phyloP scores from a whole-genome alignment of 2,329 filamentous ascomycete species.

The Colletotrichum sp. region DNA sequence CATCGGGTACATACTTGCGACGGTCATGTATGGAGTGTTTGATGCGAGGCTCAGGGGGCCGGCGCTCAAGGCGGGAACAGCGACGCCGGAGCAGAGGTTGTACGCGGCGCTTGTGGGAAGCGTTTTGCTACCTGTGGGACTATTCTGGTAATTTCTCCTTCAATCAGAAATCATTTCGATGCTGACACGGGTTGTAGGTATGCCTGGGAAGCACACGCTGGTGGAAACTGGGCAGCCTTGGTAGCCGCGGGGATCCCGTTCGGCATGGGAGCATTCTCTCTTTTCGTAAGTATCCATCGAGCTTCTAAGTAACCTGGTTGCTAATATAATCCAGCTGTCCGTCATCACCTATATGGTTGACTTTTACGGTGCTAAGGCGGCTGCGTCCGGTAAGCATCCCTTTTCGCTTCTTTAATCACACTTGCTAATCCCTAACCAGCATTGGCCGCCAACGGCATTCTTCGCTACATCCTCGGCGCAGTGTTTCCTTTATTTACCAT shows the following conservation, averaged over 20 bases:
- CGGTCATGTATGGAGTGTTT: constrained; percentile 2
- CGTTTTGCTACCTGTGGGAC: constrained; percentile 11
- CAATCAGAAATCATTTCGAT: no score
- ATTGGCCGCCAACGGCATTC: constrained; percentile 46
- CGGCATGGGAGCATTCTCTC: neutral
- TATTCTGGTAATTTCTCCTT: no score
- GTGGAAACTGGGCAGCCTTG: constrained; percentile 22
- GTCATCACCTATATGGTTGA: constrained; percentile 25
- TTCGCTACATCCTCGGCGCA: constrained; percentile 44
- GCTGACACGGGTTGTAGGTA: constrained; percentile 1
- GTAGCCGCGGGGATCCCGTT: constrained; percentile 23
- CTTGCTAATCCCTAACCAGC: neutral
- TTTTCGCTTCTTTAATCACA: no score
- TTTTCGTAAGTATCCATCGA: neutral
- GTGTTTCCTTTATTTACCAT: constrained; percentile 50
- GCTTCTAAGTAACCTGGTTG: accelerated
- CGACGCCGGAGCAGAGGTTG: constrained; percentile 22
- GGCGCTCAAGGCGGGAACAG: neutral
- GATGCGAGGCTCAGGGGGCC: constrained; percentile 11
- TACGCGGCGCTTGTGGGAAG: constrained; percentile 24
- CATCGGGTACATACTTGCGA: constrained; percentile 18
- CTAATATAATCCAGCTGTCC: neutral
- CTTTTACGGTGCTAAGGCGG: constrained; percentile 21
- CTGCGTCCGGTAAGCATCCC: constrained; percentile 21
- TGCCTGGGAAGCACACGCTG: constrained; percentile 37